These are phyloP conservation scores for Aspergillus mulundensis DNA, from an alignment of 495 filamentous ascomycete genomes.

Conservation along the genomic window DNA sequence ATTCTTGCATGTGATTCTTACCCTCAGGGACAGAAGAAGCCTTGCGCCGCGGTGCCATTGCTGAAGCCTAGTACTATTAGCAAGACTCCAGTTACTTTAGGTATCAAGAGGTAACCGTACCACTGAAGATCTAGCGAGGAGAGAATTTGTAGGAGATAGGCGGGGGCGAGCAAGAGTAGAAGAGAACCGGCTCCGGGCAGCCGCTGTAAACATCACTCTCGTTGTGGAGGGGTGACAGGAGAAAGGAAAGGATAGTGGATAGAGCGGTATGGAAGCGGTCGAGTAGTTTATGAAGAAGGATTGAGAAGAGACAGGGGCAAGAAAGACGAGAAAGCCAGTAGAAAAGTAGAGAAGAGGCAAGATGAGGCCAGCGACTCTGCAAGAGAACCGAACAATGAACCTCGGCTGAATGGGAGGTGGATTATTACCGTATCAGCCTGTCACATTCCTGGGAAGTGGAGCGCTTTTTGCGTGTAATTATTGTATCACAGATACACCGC, in stretches of 20 bases:
- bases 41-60: constrained; percentile 43
- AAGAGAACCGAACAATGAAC: constrained; percentile 11
- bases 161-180: constrained; percentile 39
- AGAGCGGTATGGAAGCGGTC: constrained; percentile 12
- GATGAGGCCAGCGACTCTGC: constrained; percentile 3
- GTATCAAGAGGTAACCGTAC: constrained; percentile 23
- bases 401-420: constrained; percentile 17
- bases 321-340: constrained; percentile 14
- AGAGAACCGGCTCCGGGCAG: constrained; percentile 43
- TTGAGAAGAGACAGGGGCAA: constrained; percentile 9
- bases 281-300: constrained; percentile 8
- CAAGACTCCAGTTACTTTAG: neutral
- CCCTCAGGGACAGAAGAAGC: constrained; percentile 47
- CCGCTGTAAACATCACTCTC: constrained; percentile 47
- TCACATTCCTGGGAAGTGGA: neutral
- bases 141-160: constrained; percentile 35
- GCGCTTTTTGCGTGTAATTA: neutral
- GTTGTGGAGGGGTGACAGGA: constrained; percentile 12
- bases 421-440: constrained; percentile 13
- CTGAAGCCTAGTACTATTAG: constrained; percentile 25
- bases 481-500: constrained; percentile 11
- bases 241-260: constrained; percentile 6
- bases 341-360: constrained; percentile 15
- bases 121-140: constrained; percentile 34
- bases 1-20: constrained; percentile 30